A percentile compares a stretch with the other conserved stretches of the same genome.
Evolutionary conservation across 495 filamentous ascomycete species (phyloP).

Genomic region (Talaromyces adpressus): DNA sequence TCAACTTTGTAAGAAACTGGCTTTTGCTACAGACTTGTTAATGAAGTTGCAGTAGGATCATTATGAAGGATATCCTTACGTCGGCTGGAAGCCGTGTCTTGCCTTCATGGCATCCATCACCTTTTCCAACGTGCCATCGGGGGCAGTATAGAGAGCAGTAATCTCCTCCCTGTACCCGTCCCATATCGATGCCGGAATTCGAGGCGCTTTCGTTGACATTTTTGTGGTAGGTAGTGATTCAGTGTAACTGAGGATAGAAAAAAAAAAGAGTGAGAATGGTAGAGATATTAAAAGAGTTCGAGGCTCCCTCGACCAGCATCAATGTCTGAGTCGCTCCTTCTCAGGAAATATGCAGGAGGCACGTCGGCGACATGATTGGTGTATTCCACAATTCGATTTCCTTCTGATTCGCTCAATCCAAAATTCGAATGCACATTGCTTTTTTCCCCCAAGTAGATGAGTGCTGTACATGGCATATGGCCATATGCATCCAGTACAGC

Average conservation of each 20-base stretch:
- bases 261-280: background rate
- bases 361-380: background rate
- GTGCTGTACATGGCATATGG: too few species aligned
- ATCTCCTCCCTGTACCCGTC: constrained; percentile 1
- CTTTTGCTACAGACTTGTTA: background rate
- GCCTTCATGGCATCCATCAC: background rate
- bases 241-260: background rate
- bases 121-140: background rate
- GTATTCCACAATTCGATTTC: background rate
- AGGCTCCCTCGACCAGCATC: too few species aligned
- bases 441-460: background rate
- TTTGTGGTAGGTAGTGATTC: background rate
- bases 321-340: too few species aligned
- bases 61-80: background rate
- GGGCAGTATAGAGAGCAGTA: background rate
- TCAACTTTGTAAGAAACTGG: background rate
- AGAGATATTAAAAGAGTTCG: too few species aligned
- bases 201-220: background rate
- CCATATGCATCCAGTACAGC: too few species aligned
- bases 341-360: too few species aligned
- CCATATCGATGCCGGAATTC: background rate
- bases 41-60: background rate
- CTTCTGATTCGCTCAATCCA: background rate
- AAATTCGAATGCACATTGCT: background rate
- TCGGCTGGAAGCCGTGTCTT: background rate